Evolutionary conservation across 352 stramenopile species (phyloP).

Genomic region (Globisporangium parvum): DNA sequence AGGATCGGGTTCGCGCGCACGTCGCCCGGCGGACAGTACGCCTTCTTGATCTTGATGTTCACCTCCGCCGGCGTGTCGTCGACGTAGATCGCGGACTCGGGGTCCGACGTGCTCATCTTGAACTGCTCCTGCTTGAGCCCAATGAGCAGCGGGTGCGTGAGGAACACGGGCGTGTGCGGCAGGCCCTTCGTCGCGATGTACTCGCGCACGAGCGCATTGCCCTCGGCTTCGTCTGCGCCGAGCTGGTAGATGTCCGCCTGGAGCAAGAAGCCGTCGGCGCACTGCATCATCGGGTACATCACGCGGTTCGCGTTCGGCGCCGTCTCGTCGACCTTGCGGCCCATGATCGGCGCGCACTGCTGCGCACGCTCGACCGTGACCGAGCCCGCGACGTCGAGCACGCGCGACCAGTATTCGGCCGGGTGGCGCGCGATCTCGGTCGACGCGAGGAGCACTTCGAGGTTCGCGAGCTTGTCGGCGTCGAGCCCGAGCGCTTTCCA

Average conservation of each 20-base stretch:
- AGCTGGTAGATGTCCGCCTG: constrained; percentile 99
- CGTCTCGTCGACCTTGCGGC: constrained; percentile 75
- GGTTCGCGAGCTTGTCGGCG: constrained; percentile 78
- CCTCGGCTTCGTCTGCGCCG: constrained; percentile 96
- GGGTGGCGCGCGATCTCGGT: constrained; percentile 89
- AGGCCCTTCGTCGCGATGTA: constrained; percentile 92
- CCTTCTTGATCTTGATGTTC: constrained; percentile 98
- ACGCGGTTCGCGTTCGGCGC: constrained; percentile 91
- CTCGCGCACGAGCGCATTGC: constrained; percentile 93
- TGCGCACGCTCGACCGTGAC: constrained; percentile 93
- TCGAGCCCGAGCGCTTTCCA: constrained; percentile 99
- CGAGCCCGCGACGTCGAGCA: constrained; percentile 87
- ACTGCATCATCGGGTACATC: constrained; percentile 98
- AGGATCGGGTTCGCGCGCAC: constrained; percentile 92
- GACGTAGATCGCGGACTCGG: constrained; percentile 98
- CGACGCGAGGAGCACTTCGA: constrained; percentile 98
- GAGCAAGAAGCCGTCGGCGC: constrained; percentile 98
- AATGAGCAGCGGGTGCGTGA: constrained; percentile 97
- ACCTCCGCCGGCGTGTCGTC: constrained; percentile 93
- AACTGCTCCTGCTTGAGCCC: constrained; percentile 98
- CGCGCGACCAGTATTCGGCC: constrained; percentile 89
- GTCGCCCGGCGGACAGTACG: constrained; percentile 92
- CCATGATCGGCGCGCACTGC: constrained; percentile 99
- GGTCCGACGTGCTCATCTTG: constrained; percentile 99
- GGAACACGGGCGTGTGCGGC: constrained; percentile 84